phyloP scores from a whole-genome alignment of 306 rosid species.

The Echinosophora koreensis region DNA sequence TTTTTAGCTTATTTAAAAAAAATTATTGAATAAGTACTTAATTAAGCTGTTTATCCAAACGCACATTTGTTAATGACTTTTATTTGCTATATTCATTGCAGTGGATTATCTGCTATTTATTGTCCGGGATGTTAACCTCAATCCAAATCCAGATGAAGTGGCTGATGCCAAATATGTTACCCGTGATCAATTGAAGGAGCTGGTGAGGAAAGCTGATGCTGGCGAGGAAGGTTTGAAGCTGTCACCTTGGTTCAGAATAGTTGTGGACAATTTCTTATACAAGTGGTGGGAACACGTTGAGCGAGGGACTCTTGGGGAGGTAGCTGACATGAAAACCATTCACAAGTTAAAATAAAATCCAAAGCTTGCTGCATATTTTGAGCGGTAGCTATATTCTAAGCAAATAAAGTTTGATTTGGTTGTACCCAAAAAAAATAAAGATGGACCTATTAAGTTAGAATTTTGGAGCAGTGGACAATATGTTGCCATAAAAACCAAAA shows the following conservation, averaged over 20 bases:
- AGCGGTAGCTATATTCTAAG: constrained; percentile 34
- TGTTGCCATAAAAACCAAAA: too few relatives aligned
- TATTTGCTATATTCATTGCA: constrained; percentile 52
- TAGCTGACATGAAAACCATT: constrained; percentile 88
- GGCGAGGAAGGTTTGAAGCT: constrained; percentile 97
- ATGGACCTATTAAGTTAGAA: too few relatives aligned
- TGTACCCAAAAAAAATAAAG: not conserved
- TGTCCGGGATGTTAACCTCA: constrained; percentile 74
- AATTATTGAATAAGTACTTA: too few relatives aligned
- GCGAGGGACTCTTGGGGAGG: constrained; percentile 73
- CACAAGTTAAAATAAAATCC: constrained; percentile 71
- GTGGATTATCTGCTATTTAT: constrained; percentile 96
- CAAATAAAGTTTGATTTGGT: constrained; percentile 43
- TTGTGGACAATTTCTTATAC: constrained; percentile 95
- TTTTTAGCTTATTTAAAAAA: too few relatives aligned
- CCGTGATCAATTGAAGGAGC: constrained; percentile 85
- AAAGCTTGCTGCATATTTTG: constrained; percentile 8
- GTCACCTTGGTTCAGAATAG: constrained; percentile 98
- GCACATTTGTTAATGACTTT: constrained; percentile 1
- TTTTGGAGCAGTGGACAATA: too few relatives aligned
- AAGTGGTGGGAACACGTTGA: constrained; percentile 98
- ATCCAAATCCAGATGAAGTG: constrained; percentile 96
- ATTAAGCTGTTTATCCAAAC: too few relatives aligned
- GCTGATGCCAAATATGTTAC: constrained; percentile 81
- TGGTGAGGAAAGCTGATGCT: constrained; percentile 89